Conservation (phyloP, 176 grass and related monocot species). For the Zea luxurians region DNA sequence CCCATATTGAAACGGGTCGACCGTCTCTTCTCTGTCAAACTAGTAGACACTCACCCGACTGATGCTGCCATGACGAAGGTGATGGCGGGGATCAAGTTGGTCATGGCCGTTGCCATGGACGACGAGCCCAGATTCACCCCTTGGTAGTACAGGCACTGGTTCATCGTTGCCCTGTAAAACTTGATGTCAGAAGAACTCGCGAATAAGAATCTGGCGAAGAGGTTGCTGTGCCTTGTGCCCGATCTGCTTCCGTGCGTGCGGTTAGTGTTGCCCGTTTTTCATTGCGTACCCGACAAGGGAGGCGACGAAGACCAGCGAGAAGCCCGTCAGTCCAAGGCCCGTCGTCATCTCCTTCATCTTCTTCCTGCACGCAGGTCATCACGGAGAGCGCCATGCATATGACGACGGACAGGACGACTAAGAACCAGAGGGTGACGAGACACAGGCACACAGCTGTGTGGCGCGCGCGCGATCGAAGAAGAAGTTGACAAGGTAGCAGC, state of each 20-base stretch:
- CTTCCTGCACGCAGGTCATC: slow-evolving; percentile 24
- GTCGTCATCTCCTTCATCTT: slow-evolving; percentile 39
- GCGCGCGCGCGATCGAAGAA: not conserved
- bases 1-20: not conserved
- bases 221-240: not conserved
- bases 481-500: not conserved
- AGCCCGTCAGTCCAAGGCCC: slow-evolving; percentile 42
- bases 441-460: too few relatives aligned
- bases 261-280: not conserved
- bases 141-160: slow-evolving; percentile 61
- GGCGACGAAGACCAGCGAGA: slow-evolving; percentile 63
- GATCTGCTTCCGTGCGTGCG: not conserved
- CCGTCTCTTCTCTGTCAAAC: not conserved
- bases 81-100: slow-evolving; percentile 55
- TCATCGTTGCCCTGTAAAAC: slow-evolving; percentile 51
- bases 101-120: slow-evolving; percentile 77
- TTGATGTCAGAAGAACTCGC: not conserved
- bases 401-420: not conserved
- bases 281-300: slow-evolving; percentile 57
- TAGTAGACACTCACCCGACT: slow-evolving; percentile 45
- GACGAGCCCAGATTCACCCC: slow-evolving; percentile 52
- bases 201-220: not conserved
- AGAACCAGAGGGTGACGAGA: not conserved
- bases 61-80: slow-evolving; percentile 71
- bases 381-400: not conserved